Percentiles rank a stretch among this genome's conserved stretches.
phyloP scores from a whole-genome alignment of 306 rosid species.

The Pachyrhizus erosus region DNA sequence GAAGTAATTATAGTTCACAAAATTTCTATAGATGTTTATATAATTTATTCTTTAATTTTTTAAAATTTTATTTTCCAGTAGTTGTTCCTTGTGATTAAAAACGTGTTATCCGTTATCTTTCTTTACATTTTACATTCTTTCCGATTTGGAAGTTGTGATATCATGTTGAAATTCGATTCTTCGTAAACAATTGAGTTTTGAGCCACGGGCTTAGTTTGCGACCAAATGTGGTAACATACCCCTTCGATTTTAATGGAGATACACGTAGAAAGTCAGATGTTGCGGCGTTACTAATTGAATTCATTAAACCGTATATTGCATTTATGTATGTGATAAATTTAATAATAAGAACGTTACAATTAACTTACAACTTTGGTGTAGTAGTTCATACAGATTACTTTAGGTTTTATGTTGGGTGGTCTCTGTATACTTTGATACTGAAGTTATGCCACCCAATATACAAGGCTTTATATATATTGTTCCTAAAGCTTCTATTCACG shows the following conservation, averaged over 20 bases:
- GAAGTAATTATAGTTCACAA: no score
- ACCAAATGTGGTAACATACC: neutral
- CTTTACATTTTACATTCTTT: no score
- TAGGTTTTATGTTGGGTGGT: neutral
- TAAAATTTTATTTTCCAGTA: neutral
- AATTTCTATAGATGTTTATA: no score
- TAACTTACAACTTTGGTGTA: neutral
- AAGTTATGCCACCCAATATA: neutral
- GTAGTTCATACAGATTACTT: neutral
- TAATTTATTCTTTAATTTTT: neutral
- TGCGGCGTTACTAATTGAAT: neutral
- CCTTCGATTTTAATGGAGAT: neutral
- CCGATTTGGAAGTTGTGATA: neutral
- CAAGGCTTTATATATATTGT: neutral
- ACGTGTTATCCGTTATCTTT: neutral
- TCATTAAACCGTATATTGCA: neutral
- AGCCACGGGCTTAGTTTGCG: neutral
- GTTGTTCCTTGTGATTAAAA: neutral
- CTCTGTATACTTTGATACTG: neutral
- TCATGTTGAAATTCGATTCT: neutral
- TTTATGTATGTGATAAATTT: neutral
- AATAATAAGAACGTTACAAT: neutral
- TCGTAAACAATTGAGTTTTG: neutral
- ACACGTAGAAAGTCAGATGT: neutral
- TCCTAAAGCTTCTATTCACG: neutral